These are phyloP conservation scores for Talaromyces albobiverticillius DNA, from an alignment of 2,329 filamentous ascomycete genomes.

Conservation along the genomic window DNA sequence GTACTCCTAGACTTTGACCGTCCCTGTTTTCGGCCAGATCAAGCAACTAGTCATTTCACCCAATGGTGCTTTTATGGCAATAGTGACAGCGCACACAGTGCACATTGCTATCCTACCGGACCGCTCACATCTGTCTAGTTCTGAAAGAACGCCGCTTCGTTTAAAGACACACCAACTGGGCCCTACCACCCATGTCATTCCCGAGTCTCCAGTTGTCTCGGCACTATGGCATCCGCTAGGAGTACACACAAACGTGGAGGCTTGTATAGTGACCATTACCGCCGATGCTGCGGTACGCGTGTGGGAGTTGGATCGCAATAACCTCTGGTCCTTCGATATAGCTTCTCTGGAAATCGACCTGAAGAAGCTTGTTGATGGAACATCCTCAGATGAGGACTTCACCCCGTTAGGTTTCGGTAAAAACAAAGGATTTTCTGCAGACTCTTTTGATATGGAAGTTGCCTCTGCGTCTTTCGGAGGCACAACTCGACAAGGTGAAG, in stretches of 20 bases:
- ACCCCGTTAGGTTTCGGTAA: constrained; percentile 69
- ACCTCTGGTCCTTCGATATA: constrained; percentile 82
- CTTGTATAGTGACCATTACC: constrained; percentile 83
- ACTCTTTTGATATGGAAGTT: constrained; percentile 90
- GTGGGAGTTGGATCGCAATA: constrained; percentile 83
- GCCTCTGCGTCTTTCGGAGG: constrained; percentile 89
- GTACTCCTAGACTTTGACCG: constrained; percentile 64
- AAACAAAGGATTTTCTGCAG: constrained; percentile 81
- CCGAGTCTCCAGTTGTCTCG: constrained; percentile 74
- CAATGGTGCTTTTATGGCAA: constrained; percentile 74
- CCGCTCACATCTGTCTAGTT: constrained; percentile 67
- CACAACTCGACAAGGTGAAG: constrained; percentile 54
- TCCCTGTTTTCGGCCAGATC: constrained; percentile 76
- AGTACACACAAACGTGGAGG: constrained; percentile 60
- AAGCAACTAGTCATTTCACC: constrained; percentile 83
- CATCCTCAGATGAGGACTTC: constrained; percentile 78
- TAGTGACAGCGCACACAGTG: constrained; percentile 82
- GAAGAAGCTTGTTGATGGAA: constrained; percentile 82
- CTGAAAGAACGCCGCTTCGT: constrained; percentile 67
- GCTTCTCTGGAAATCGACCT: constrained; percentile 82
- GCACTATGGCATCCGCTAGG: constrained; percentile 92
- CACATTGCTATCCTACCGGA: constrained; percentile 86
- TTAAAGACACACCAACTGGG: constrained; percentile 89
- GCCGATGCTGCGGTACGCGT: constrained; percentile 82
- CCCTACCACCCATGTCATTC: constrained; percentile 85